Percentiles rank a stretch among this genome's conserved stretches.
phyloP scores from a whole-genome alignment of 1,284 basidiomycete genomes.

The Austroboletus olivaceoglutinosus region DNA sequence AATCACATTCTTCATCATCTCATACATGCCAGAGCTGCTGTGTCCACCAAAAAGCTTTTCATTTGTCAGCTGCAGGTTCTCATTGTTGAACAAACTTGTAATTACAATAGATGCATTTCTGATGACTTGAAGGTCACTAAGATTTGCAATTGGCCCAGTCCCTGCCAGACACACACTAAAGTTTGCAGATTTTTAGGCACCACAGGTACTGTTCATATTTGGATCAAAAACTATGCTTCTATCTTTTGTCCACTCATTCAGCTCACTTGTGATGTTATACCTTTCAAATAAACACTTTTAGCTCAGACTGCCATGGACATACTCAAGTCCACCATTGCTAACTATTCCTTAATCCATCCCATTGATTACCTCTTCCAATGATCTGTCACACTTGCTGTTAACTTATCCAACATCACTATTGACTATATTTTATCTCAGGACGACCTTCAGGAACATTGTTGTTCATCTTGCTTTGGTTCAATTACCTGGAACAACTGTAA shows the following conservation, averaged over 20 bases:
- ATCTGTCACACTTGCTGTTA: constrained; percentile 36
- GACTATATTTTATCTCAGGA: constrained; percentile 35
- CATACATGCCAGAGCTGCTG: constrained; percentile 14
- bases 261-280: not conserved
- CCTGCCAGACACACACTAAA: constrained; percentile 10
- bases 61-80: constrained; percentile 8
- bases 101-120: constrained; percentile 7
- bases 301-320: constrained; percentile 18
- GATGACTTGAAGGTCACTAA: constrained; percentile 6
- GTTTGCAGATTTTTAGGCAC: constrained; percentile 31
- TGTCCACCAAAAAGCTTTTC: constrained; percentile 16
- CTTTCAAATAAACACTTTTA: not conserved
- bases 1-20: constrained; percentile 21
- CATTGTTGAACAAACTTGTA: constrained; percentile 16
- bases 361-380: constrained; percentile 33
- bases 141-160: constrained; percentile 1
- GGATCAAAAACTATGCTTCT: constrained; percentile 18
- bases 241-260: constrained; percentile 3
- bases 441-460: constrained; percentile 18
- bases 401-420: constrained; percentile 35
- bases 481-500: constrained; percentile 39
- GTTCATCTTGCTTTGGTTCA: constrained; percentile 33
- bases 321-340: constrained; percentile 26
- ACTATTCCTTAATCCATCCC: constrained; percentile 23
- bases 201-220: constrained; percentile 23